Percentiles rank a stretch among this genome's conserved stretches.
phyloP scores from a whole-genome alignment of 2,329 filamentous ascomycete species.

The Sarocladium kiliense region DNA sequence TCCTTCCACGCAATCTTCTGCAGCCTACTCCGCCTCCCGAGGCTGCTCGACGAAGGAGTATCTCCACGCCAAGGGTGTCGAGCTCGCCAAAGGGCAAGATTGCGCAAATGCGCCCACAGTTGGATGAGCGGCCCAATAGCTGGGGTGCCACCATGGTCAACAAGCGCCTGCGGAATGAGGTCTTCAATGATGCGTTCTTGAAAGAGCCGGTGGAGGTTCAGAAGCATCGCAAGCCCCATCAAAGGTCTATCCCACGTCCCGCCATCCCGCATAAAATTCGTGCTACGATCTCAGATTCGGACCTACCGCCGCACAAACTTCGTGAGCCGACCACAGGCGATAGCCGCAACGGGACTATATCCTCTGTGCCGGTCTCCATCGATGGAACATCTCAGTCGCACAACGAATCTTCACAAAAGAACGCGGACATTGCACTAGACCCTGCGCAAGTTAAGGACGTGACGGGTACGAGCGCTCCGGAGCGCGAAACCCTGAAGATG shows the following conservation, averaged over 20 bases:
- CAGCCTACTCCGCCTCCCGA: slow-evolving; percentile 46
- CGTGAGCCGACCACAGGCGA: slow-evolving; percentile 9
- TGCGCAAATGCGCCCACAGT: slow-evolving; percentile 25
- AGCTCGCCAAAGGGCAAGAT: slow-evolving; percentile 10
- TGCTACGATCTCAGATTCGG: slow-evolving; percentile 40
- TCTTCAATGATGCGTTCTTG: slow-evolving; percentile 86
- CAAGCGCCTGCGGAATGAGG: slow-evolving; percentile 79
- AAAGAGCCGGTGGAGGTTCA: slow-evolving; percentile 79
- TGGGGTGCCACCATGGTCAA: slow-evolving; percentile 95
- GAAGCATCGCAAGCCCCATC: slow-evolving; percentile 66
- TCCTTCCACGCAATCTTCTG: slow-evolving; percentile 80
- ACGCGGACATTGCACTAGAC: neutral
- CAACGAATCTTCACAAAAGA: neutral
- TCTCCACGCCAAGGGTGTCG: slow-evolving; percentile 23
- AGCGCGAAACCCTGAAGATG: slow-evolving; percentile 50
- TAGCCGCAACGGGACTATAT: neutral
- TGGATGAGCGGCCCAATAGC: slow-evolving; percentile 56
- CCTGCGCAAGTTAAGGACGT: slow-evolving; percentile 43
- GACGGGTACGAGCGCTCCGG: slow-evolving; percentile 60
- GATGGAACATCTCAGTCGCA: neutral
- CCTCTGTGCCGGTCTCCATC: neutral
- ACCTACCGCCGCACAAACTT: slow-evolving; percentile 17
- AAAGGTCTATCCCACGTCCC: slow-evolving; percentile 57
- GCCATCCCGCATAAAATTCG: slow-evolving; percentile 40
- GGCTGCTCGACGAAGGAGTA: slow-evolving; percentile 26